Base-by-base conservation (phyloP, 2,329 filamentous ascomycete species). In the Pseudopyrenochaeta lycopersici region DNA sequence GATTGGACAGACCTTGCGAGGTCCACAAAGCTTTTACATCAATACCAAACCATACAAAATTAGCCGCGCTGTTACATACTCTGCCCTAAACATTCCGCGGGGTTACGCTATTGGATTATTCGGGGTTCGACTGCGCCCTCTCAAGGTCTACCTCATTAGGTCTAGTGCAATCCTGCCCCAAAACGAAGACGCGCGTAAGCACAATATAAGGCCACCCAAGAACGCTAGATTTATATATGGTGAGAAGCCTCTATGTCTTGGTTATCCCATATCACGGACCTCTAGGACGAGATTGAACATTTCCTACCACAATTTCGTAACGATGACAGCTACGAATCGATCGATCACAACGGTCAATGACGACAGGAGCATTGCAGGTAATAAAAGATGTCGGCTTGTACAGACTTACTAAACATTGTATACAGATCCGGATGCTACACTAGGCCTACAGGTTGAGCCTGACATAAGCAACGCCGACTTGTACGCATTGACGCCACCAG, bases 401-500 rank as follows among this genome's bases (percentile, higher is more conserved):
- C 2, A 9, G n/a, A 14, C n/a, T 21, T 27, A n/a, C 9, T 36
- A 7, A 45, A 35, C 15, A 10, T 1, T 31, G 21, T 17, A 7
- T 30, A 17, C 17, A 50, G 46, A 51, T 31, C 18, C 7, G n/a
- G 46, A 52, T 17, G 14, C 15, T 31, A 10, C 4, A 12, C 33
- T 42, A 1, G 6, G 45, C 7, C 11, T 35, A 4, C 46, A 51
- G 5, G 42, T 23, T 18, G 58, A 56, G 21, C 40, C 31, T 15
- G 46, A 36, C 2, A 31, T 35, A 2, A 53, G 43, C 47, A 63
- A 68, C 27, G 44, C 54, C 32, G 63, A 68, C 44, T 47, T 68
- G 2, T 64, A 66, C 42, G 44, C 39, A 17, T 40, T 58, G 15
- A 58, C 60, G 4, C 62, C 60, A 1, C 64, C 67, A n/a, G 57